These are phyloP conservation scores for Geotrichum aggregatum DNA, from an alignment of 1,139 yeast genomes.

Conservation along the genomic window DNA sequence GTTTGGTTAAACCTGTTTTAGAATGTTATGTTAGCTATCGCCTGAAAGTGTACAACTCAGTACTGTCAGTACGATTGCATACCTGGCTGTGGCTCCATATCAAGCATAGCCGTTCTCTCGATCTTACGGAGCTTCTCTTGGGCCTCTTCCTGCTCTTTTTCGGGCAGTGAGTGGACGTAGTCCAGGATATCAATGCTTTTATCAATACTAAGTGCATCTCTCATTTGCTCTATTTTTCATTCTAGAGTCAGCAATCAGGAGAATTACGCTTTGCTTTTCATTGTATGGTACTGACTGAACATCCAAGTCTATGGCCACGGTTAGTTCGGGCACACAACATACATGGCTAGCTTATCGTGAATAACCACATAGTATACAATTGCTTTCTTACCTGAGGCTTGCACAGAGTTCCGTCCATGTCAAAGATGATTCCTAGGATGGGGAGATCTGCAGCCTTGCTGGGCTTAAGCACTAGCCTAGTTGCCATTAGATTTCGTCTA, in stretches of 20 bases:
- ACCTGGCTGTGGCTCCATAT: conserved; percentile 55
- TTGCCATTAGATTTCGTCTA: too few relatives aligned
- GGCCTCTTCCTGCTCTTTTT: conserved; percentile 44
- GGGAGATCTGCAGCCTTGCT: conserved; percentile 35
- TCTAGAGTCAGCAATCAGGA: not conserved
- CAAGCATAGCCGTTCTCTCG: conserved; percentile 54
- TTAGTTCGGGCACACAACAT: too few relatives aligned
- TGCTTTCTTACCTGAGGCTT: conserved; percentile 48
- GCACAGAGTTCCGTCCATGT: conserved; percentile 68
- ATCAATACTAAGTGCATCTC: conserved; percentile 52
- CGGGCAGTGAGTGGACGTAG: conserved; percentile 45
- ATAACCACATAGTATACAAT: not conserved
- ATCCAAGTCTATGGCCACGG: conserved; percentile 47
- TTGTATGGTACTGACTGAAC: conserved; percentile 43
- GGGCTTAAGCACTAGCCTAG: conserved; percentile 38
- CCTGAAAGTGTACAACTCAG: too few relatives aligned
- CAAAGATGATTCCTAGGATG: conserved; percentile 54
- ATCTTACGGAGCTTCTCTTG: conserved; percentile 46
- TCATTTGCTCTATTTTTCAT: conserved; percentile 51
- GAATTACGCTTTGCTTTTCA: too few relatives aligned
- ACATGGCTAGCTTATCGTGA: not conserved
- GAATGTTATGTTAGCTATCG: not conserved
- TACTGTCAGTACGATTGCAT: too few relatives aligned
- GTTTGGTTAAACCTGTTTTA: conserved; percentile 32
- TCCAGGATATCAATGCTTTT: conserved; percentile 49